Base-by-base conservation (phyloP, 768 basidiomycete genomes). In the Glaciozyma martinii region DNA sequence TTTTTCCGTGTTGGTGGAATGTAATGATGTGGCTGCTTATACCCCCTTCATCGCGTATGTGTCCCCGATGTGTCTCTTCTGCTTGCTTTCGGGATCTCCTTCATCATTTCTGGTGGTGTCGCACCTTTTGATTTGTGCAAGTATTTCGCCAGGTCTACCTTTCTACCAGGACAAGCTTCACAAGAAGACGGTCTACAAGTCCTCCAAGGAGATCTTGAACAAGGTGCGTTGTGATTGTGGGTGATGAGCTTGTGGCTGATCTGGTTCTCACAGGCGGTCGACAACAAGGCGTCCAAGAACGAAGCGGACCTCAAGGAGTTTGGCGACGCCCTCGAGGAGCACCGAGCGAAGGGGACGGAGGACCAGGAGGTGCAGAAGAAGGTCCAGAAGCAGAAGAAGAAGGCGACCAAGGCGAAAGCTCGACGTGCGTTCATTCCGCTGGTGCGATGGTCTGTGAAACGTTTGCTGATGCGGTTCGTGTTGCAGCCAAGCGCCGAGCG, bases 161-260 rank as follows among this genome's bases (percentile, higher is more conserved):
- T 88, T 86, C 78, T 99, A 99, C 73, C 86, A 91, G 59, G 95
- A 98, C 80, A 99, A 99, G 77, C 78, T 99, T 47, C 89, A 94
- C 77, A 92, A 98, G 66, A 80, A 84, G 49, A 79, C 77, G 1
- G 94, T 99, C 8, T 97, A 82, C 75, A 81, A 80, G 37, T 80
- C 85, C 54, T 97, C 98, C 76, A 81, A 81, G 32, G 93, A 98
- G 74, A 97, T 98, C 64, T 81, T 99, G n/a, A 78, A 78, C 57
- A 99, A 97, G 83, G 90, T 86, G 33, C 43, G 79, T 55, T 19
- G 12, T 27, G n/a, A 50, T n/a, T n/a, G n/a, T n/a, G n/a, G n/a
- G n/a, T n/a, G n/a, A n/a, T 47, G 55, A 19, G 21, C 30, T 32
- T 6, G 33, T 23, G n/a, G 13, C 42, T 16, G 23, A 8, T 5